phyloP scores from a whole-genome alignment of 2,329 filamentous ascomycete species.

The Exophiala alcalophila region DNA sequence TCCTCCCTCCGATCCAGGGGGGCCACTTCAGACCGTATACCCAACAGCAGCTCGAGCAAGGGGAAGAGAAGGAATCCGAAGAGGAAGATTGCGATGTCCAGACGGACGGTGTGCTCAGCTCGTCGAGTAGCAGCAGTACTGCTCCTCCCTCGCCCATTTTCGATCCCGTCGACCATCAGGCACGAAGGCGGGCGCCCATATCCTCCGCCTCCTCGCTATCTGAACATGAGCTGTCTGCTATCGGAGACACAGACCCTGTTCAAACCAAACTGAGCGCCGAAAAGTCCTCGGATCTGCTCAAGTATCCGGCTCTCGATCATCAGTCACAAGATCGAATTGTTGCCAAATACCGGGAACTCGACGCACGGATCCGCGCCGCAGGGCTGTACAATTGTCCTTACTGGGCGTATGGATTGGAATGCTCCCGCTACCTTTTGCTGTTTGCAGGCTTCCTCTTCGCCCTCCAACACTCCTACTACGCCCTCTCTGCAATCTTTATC shows the following conservation, averaged over 20 bases:
- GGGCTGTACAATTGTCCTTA: slow-evolving; percentile 85
- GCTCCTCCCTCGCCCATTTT: slow-evolving; percentile 64
- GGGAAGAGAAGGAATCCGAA: slow-evolving; percentile 40
- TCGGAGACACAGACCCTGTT: slow-evolving; percentile 13
- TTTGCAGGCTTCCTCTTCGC: slow-evolving; percentile 60
- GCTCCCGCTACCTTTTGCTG: slow-evolving; percentile 67
- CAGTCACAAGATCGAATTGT: slow-evolving; percentile 73
- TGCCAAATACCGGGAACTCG: slow-evolving; percentile 74
- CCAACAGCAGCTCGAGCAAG: slow-evolving; percentile 39
- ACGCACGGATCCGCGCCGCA: slow-evolving; percentile 67
- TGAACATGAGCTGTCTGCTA: slow-evolving; percentile 36
- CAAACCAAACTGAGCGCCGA: slow-evolving; percentile 20
- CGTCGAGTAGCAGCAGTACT: slow-evolving; percentile 24
- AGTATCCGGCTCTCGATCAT: slow-evolving; percentile 75
- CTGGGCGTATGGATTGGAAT: slow-evolving; percentile 71
- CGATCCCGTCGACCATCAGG: slow-evolving; percentile 54
- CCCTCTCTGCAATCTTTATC: slow-evolving; percentile 67
- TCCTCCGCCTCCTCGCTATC: slow-evolving; percentile 59
- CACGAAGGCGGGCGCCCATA: slow-evolving; percentile 32
- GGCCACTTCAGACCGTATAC: slow-evolving; percentile 60
- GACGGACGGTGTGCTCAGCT: slow-evolving; percentile 22
- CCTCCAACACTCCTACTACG: slow-evolving; percentile 64
- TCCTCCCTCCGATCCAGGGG: slow-evolving; percentile 86
- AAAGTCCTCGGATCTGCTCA: slow-evolving; percentile 36
- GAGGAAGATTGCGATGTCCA: slow-evolving; percentile 36